Conservation (phyloP, 2,329 filamentous ascomycete genomes). For the Ophiostoma montium region DNA sequence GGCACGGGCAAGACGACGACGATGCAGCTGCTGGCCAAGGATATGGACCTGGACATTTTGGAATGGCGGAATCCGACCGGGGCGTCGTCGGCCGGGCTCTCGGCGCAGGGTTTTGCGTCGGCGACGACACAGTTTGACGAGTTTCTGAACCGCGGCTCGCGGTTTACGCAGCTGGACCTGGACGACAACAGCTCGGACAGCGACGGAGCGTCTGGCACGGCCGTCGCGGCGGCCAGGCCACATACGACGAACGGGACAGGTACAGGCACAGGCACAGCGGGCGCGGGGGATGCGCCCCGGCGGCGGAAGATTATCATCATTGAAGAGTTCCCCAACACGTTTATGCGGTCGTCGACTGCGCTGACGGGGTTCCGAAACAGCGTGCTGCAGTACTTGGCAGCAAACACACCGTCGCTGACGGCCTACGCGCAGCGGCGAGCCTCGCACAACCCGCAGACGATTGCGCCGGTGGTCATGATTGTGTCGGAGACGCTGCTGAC, state of each 20-base stretch:
- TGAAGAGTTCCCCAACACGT: conserved; percentile 71
- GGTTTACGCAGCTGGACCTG: conserved; percentile 45
- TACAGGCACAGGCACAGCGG: background rate
- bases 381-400: conserved; percentile 60
- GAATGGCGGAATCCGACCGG: conserved; percentile 82
- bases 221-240: background rate
- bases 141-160: conserved; percentile 69
- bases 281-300: background rate
- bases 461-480: conserved; percentile 71
- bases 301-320: conserved; percentile 49
- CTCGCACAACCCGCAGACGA: conserved; percentile 25
- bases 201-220: conserved; percentile 13
- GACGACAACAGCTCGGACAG: conserved; percentile 15
- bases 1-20: conserved; percentile 91
- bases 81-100: conserved; percentile 22
- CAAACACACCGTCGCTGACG: conserved; percentile 44
- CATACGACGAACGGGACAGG: background rate
- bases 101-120: conserved; percentile 50
- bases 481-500: conserved; percentile 84
- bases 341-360: conserved; percentile 48
- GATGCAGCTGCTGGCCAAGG: conserved; percentile 58
- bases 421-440: conserved; percentile 24
- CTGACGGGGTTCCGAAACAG: conserved; percentile 60
- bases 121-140: conserved; percentile 77
- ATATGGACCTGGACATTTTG: conserved; percentile 62